Conservation (phyloP, 2,329 filamentous ascomycete genomes). For the Albifimbria verrucaria region DNA sequence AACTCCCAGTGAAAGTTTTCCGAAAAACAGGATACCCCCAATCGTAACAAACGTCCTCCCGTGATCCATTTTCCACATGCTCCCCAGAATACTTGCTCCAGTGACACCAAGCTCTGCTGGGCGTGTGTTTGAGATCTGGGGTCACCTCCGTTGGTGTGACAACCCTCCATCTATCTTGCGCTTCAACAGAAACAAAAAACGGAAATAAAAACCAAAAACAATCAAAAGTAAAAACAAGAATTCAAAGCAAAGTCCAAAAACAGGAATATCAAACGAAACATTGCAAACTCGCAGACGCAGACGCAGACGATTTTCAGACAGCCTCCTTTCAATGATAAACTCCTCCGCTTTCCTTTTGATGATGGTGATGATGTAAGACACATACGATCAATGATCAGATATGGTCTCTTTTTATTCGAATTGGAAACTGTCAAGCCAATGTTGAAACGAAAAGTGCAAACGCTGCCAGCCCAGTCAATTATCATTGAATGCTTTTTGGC, state of each 20-base stretch:
- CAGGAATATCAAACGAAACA: not conserved
- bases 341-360: not conserved
- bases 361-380: not conserved
- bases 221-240: not conserved
- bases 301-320: slow-evolving; percentile 8
- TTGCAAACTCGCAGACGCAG: too few relatives aligned
- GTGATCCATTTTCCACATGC: too few relatives aligned
- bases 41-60: not conserved
- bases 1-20: not conserved
- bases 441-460: slow-evolving; percentile 2
- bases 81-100: too few relatives aligned
- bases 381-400: too few relatives aligned
- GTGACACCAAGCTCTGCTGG: not conserved
- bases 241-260: not conserved
- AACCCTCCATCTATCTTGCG: too few relatives aligned
- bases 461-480: not conserved
- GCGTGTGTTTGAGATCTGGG: too few relatives aligned
- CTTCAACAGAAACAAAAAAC: too few relatives aligned
- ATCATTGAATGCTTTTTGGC: too few relatives aligned
- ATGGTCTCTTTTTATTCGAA: not conserved
- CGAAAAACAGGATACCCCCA: not conserved
- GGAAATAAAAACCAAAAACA: too few relatives aligned
- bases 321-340: not conserved
- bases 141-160: too few relatives aligned
- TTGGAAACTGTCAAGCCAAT: slow-evolving; percentile 1